Base-by-base conservation (phyloP, 306 rosid species). In the Quillaja saponaria region DNA sequence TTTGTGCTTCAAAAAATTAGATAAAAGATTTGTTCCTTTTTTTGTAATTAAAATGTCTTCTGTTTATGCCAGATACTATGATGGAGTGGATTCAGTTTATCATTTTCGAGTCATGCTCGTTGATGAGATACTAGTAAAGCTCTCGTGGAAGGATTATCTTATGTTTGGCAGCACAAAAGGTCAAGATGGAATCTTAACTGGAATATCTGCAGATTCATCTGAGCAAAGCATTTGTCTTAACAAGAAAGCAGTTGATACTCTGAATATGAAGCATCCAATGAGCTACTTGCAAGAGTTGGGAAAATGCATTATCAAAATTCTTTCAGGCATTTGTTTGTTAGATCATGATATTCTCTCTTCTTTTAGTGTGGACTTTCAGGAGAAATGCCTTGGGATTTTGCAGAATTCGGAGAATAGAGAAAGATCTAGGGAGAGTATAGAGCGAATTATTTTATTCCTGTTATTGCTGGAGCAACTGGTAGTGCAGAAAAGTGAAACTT, bases 271-370 rank as follows among this genome's bases (percentile, higher is more conserved):
- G 44, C 77, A 78, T 77, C 80, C 90, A 42, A 55, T 58, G 74
- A 74, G 84, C 72, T 88, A 84, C 79, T 72, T 82, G 60, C 85
- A 64, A 74, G 98, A 82, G 67, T 72, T 86, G 82, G 94, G 88
- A 46, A 84, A 78, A 70, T 80, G 94, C 75, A 72, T 84, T 48
- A 76, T 92, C 51, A 88, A 79, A 75, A 70, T 78, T 64, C 92
- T 92, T 53, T 76, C 76, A 20, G 85, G 85, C 69, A 76, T 86
- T 55, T 74, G 78, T 78, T 34, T 57, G 18, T 68, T 79, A 66
- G 82, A 84, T 66, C 70, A 14, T 58, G 71, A 76, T 69, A 78
- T 92, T 63, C 71, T 92, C 34, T 81, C 87, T 37, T 41, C 69
- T 66, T 76, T 88, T 57, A 42, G 55, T 58, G 58, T 61, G 80